Conservation (phyloP, 2,329 filamentous ascomycete genomes). For the Venturia aucupariae region DNA sequence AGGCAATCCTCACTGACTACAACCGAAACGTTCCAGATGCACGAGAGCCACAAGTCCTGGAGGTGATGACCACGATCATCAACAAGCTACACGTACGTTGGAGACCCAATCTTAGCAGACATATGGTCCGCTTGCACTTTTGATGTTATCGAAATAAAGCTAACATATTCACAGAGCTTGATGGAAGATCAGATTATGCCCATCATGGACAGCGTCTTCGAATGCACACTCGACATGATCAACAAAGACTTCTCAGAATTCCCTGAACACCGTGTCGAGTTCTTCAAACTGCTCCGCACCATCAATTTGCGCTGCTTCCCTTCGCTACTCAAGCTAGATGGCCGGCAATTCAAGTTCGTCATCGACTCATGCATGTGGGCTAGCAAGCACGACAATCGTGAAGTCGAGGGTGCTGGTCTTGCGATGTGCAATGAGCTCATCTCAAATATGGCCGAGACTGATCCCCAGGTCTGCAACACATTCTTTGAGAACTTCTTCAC, state of each 20-base stretch:
- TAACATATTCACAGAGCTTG: conserved; percentile 50
- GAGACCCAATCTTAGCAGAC: conserved; percentile 43
- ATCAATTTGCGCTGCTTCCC: conserved; percentile 98
- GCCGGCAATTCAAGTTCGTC: conserved; percentile 96
- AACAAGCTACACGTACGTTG: conserved; percentile 86
- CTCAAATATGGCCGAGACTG: conserved; percentile 92
- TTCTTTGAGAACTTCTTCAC: conserved; percentile 99
- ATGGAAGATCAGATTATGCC: conserved; percentile 98
- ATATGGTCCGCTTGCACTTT: conserved; percentile 29
- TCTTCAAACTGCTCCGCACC: conserved; percentile 91
- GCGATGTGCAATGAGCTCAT: conserved; percentile 98
- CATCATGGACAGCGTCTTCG: conserved; percentile 98
- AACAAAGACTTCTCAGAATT: conserved; percentile 99
- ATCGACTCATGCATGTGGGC: conserved; percentile 99
- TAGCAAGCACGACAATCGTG: conserved; percentile 99
- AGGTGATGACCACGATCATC: conserved; percentile 96
- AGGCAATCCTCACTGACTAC: conserved; percentile 91
- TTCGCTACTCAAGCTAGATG: conserved; percentile 85
- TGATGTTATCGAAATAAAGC: conserved; percentile 12
- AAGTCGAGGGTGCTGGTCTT: conserved; percentile 90
- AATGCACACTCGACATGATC: conserved; percentile 98
- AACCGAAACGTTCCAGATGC: conserved; percentile 94
- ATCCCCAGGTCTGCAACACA: conserved; percentile 73
- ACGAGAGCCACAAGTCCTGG: conserved; percentile 90
- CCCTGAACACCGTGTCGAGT: conserved; percentile 97